A percentile compares a stretch with the other conserved stretches of the same genome.
Evolutionary conservation across 164 flowering plant genomes (phyloP).

Genomic region (Sedum album): DNA sequence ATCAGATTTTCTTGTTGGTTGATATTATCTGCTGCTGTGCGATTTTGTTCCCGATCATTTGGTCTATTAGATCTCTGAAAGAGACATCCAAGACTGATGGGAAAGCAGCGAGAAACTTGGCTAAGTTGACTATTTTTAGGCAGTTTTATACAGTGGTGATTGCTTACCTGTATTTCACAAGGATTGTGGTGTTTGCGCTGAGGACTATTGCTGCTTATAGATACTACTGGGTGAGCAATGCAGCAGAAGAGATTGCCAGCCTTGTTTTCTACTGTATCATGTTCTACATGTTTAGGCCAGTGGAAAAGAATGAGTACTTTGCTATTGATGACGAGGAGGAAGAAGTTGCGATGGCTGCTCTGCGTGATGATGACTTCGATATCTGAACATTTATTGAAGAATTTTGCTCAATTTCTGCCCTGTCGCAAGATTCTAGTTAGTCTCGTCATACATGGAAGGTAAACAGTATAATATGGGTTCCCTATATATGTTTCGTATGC

Average conservation of each 20-base stretch:
- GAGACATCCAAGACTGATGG: slow-evolving; percentile 81
- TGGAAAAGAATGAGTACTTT: slow-evolving; percentile 65
- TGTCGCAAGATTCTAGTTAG: not conserved
- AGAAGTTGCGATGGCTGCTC: slow-evolving; percentile 53
- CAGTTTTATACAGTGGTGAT: slow-evolving; percentile 69
- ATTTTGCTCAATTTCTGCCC: not conserved
- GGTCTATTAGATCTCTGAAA: slow-evolving; percentile 61
- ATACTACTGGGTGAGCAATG: slow-evolving; percentile 68
- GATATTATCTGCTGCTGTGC: slow-evolving; percentile 74
- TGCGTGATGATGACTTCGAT: slow-evolving; percentile 42
- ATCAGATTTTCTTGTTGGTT: slow-evolving; percentile 61
- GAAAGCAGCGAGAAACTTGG: slow-evolving; percentile 73
- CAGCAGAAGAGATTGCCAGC: slow-evolving; percentile 65
- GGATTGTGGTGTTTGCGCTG: slow-evolving; percentile 68
- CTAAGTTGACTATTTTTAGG: slow-evolving; percentile 60
- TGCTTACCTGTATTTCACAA: slow-evolving; percentile 65
- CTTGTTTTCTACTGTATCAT: slow-evolving; percentile 52
- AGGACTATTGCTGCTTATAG: slow-evolving; percentile 60
- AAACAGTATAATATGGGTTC: not conserved
- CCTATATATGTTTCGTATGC: not conserved
- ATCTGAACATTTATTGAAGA: not conserved
- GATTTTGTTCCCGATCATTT: slow-evolving; percentile 75
- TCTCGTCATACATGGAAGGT: not conserved
- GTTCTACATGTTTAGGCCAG: slow-evolving; percentile 69
- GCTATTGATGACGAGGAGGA: slow-evolving; percentile 73